These are phyloP conservation scores for Cryptosporidium canis DNA, from an alignment of 169 alveolate species.

Conservation along the genomic window DNA sequence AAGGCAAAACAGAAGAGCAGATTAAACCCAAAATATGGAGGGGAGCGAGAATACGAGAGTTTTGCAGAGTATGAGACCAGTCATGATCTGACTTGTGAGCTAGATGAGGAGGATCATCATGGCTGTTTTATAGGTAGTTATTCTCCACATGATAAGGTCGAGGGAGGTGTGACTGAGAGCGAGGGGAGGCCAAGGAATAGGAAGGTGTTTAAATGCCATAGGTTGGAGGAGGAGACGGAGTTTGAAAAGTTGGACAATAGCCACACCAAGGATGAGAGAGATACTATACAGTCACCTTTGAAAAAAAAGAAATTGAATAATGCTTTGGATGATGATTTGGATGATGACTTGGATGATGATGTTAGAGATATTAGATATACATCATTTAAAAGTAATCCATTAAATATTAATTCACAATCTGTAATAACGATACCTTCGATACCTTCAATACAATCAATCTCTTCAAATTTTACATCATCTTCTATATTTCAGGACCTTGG, in stretches of 20 bases:
- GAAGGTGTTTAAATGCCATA: neutral
- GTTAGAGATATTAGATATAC: too few relatives aligned
- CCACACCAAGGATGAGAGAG: neutral
- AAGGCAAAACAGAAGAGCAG: neutral
- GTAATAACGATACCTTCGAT: neutral
- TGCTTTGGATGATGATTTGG: neutral
- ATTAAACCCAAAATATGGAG: neutral
- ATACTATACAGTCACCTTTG: neutral
- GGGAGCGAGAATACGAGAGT: neutral
- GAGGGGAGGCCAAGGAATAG: neutral
- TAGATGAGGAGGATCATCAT: neutral
- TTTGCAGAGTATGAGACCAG: too few relatives aligned
- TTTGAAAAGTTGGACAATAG: neutral
- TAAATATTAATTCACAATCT: neutral
- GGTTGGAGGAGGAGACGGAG: neutral
- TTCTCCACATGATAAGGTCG: neutral
- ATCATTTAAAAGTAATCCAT: too few relatives aligned
- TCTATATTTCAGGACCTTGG: neutral
- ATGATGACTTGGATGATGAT: neutral
- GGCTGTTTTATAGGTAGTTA: neutral
- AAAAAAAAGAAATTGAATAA: neutral
- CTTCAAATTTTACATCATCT: conserved; percentile 14
- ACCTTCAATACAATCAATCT: neutral
- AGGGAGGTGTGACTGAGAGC: neutral
- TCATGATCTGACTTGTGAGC: too few relatives aligned